phyloP scores from a whole-genome alignment of 2,329 filamentous ascomycete species.

The Fusarium ramigenum region DNA sequence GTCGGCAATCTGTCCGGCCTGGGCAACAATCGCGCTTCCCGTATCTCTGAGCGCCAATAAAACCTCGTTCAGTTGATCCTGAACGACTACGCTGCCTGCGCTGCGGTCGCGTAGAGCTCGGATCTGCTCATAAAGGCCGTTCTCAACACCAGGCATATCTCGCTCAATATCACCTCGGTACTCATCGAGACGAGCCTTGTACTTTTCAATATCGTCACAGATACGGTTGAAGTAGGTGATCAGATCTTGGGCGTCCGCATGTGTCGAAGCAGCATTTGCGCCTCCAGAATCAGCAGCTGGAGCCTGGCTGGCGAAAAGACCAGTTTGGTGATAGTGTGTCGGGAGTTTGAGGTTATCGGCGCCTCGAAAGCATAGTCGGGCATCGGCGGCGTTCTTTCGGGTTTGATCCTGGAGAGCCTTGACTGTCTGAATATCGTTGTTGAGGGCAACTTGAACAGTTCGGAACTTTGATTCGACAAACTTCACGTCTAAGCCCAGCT shows the following conservation, averaged over 20 bases:
- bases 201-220: slow-evolving; percentile 55
- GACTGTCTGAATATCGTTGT: slow-evolving; percentile 70
- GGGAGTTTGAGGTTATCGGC: slow-evolving; percentile 80
- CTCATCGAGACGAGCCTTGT: slow-evolving; percentile 55
- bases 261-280: slow-evolving; percentile 48
- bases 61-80: slow-evolving; percentile 53
- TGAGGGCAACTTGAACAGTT: slow-evolving; percentile 55
- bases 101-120: slow-evolving; percentile 49
- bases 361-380: slow-evolving; percentile 75
- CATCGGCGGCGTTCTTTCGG: slow-evolving; percentile 74
- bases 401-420: slow-evolving; percentile 67
- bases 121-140: slow-evolving; percentile 57
- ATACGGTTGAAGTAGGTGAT: slow-evolving; percentile 58
- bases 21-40: slow-evolving; percentile 52
- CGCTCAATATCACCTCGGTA: slow-evolving; percentile 58
- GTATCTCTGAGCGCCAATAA: slow-evolving; percentile 52
- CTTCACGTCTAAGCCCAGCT: slow-evolving; percentile 58
- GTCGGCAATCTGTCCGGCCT: slow-evolving; percentile 55
- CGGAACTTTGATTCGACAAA: slow-evolving; percentile 61
- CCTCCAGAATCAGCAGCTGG: slow-evolving; percentile 43
- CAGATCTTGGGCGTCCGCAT: slow-evolving; percentile 53
- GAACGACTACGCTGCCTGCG: slow-evolving; percentile 44
- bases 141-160: slow-evolving; percentile 59
- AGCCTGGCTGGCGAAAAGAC: slow-evolving; percentile 52
- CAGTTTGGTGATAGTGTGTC: slow-evolving; percentile 60